Evolutionary conservation across 2,329 filamentous ascomycete species (phyloP), one percentile per base, ranked within the genome.

Genomic region (Diplocarpon rosae): DNA sequence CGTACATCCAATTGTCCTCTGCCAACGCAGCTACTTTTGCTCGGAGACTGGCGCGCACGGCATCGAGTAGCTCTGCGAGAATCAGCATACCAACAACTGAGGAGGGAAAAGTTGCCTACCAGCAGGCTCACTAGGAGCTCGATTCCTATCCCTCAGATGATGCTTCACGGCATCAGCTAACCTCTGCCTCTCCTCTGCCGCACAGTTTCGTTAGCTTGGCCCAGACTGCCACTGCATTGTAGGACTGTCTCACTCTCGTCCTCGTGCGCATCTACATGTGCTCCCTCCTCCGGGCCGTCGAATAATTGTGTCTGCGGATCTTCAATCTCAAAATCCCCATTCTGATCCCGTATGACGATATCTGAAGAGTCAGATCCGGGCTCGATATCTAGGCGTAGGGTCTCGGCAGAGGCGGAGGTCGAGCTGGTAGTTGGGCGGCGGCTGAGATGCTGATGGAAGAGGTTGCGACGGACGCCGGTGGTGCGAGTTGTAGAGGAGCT

Each of bases 1-100:
- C 85, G 64, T 84, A 94, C 81, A 94, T 93, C 88, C 88, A 95
- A 56, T 81, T 84, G 58, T 95, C 88, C 40, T 92, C 84, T 16
- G 84, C 75, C 39, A 94, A 66, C 12, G 80, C 78, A 13, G 76
- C 74, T 2, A 88, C 82, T 60, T 87, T 86, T 47, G 76, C 76
- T 53, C 77, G 71, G 43, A 93, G 67, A 61, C 81, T 88, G 29
- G 78, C 74, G 51, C 77, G 75, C 38, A 88, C 74, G 16, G 78
- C 73, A 51, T 83, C 78, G 20, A 87, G 68, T 3, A 89, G 70
- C 16, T 28, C 30, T 14, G 14, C 32, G 34, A 27, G 24, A 16
- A 16, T 32, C 12, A 15, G 11, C 10, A 16, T 43, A 10, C n/a
- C n/a, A 12, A 14, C 16, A 32, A 2, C 16, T 13, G 8, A 10